Evolutionary conservation across 2,329 filamentous ascomycete species (phyloP).

Genomic region (Epicoccum sorghinum): DNA sequence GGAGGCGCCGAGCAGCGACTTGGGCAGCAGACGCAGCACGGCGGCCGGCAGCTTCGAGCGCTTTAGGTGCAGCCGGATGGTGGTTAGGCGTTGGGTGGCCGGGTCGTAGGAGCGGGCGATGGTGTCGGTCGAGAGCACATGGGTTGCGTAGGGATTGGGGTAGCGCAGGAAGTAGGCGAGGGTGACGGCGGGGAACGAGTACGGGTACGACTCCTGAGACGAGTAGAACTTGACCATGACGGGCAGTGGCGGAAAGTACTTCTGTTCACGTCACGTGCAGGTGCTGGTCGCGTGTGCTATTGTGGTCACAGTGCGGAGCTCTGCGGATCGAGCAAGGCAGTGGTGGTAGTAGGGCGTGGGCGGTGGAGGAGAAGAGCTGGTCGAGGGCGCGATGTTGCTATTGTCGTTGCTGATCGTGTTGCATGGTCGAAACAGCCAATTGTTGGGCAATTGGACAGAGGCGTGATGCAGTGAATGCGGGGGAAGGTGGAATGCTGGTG

Average conservation of each 20-base stretch:
- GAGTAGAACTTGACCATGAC: constrained; percentile 61
- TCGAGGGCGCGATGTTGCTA: constrained; percentile 32
- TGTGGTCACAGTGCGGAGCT: too few species aligned
- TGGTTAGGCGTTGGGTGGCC: constrained; percentile 75
- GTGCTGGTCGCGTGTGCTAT: constrained; percentile 7
- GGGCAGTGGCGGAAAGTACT: background rate
- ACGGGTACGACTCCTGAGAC: constrained; percentile 72
- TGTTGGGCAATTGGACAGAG: constrained; percentile 25
- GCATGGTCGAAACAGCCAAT: constrained; percentile 41
- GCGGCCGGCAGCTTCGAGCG: constrained; percentile 77
- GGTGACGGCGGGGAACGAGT: constrained; percentile 83
- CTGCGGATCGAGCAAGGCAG: background rate
- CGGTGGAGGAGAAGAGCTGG: constrained; percentile 18
- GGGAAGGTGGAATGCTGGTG: constrained; percentile 5
- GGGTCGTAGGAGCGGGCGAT: constrained; percentile 76
- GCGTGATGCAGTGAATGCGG: constrained; percentile 12
- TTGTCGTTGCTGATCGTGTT: constrained; percentile 19
- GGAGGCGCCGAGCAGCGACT: constrained; percentile 67
- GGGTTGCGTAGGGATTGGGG: constrained; percentile 82
- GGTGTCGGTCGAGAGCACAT: constrained; percentile 84
- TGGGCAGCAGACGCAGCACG: constrained; percentile 76
- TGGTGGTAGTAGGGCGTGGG: background rate
- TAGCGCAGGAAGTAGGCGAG: constrained; percentile 90
- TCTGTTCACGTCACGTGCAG: background rate
- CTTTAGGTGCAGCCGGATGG: constrained; percentile 81